Evolutionary conservation across 768 basidiomycete genomes (phyloP), one percentile per base, ranked within the genome.

Genomic region (Termitomyces sp.): DNA sequence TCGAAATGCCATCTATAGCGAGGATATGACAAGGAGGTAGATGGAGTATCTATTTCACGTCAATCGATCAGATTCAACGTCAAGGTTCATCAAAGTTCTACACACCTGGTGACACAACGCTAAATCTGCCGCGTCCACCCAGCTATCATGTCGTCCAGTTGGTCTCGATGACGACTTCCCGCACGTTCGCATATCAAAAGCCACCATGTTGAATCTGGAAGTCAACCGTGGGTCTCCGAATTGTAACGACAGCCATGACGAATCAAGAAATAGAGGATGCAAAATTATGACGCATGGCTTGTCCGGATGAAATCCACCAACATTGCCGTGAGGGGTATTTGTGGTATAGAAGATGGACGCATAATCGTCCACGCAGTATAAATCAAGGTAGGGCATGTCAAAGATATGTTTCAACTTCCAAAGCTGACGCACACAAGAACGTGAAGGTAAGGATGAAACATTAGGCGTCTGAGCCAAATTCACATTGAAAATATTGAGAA

Each of bases 91-190:
- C 10, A 4, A 52, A 5, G 22, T 28, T 30, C 24, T 57, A 74
- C 81, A 45, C 59, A 85, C 88, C 70, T 83, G 80, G 62, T 81
- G 80, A 53, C 81, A 84, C 16, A 80, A 76, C 4, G 87, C 90
- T 38, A 92, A 64, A 73, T 92, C 90, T 36, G 88, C 90, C 2
- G 89, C 87, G 43, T 88, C 83, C 7, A 90, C 88, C 83, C 88
- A 92, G 58, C 77, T 80, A 70, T 92, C 90, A 64, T 86, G 84
- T 47, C 75, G 72, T 8, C 78, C 80, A 50, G 72, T 82, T 4
- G 79, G 80, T 54, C 82, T 77, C 60, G 73, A 79, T 2, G 69
- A 68, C 3, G 86, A 87, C 68, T 74, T 78, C 13, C 90, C 90
- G 28, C 77, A 76, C 10, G 79, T 77, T 12, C 90, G 83, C 64